Percentiles rank a stretch among this genome's conserved stretches.
These are phyloP conservation scores for Vigna unguiculata DNA, from an alignment of 306 rosid species.

Conservation along the genomic window DNA sequence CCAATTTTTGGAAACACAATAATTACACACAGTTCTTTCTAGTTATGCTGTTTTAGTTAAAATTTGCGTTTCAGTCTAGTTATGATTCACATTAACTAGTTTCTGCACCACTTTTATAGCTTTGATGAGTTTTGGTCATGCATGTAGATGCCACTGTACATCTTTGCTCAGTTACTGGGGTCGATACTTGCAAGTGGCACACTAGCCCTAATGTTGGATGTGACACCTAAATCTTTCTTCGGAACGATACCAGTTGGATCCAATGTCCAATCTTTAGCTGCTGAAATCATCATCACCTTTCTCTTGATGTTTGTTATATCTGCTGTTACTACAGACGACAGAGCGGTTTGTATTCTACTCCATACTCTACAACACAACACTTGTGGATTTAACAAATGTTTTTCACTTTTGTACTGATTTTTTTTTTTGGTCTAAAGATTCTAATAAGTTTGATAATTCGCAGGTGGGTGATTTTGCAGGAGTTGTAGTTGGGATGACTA, in stretches of 20 bases:
- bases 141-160: constrained; percentile 54
- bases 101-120: too few relatives aligned
- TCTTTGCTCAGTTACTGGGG: constrained; percentile 52
- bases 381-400: not conserved
- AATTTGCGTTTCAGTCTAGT: too few relatives aligned
- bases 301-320: constrained; percentile 61
- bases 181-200: constrained; percentile 46
- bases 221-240: constrained; percentile 39
- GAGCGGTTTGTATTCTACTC: constrained; percentile 51
- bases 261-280: constrained; percentile 52
- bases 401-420: not conserved
- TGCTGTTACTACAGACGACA: constrained; percentile 55
- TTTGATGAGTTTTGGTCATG: not conserved
- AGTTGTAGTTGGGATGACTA: constrained; percentile 61
- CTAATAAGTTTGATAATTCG: constrained; percentile 17
- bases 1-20: too few relatives aligned
- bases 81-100: too few relatives aligned
- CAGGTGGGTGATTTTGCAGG: constrained; percentile 66
- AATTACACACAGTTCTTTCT: too few relatives aligned
- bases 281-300: constrained; percentile 63
- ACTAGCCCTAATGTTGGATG: constrained; percentile 35
- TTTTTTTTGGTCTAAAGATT: not conserved
- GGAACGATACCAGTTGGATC: constrained; percentile 62
- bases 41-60: too few relatives aligned
- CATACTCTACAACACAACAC: not conserved